Conservation (phyloP, 2,329 filamentous ascomycete species). For the Colletotrichum liriopes region DNA sequence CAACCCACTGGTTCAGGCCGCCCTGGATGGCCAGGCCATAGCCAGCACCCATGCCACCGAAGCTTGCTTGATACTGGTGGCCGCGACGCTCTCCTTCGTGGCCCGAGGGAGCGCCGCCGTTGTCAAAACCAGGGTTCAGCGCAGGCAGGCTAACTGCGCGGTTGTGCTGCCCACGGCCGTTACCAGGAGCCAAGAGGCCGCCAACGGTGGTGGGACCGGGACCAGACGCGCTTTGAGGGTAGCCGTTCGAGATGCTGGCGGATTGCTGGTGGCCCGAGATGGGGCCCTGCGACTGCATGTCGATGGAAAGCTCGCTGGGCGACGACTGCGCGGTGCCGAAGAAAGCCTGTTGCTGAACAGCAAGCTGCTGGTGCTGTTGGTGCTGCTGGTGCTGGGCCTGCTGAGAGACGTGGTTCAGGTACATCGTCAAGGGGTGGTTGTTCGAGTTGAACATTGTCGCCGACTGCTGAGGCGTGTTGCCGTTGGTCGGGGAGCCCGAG, state of each 20-base stretch:
- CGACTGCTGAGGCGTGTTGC: conserved; percentile 64
- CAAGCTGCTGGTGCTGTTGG: conserved; percentile 80
- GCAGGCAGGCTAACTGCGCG: conserved; percentile 91
- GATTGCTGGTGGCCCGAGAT: conserved; percentile 76
- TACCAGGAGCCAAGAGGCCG: conserved; percentile 82
- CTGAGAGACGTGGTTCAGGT: conserved; percentile 86
- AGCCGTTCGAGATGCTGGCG: conserved; percentile 77
- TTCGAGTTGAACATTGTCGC: conserved; percentile 81
- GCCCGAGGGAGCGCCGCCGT: conserved; percentile 63
- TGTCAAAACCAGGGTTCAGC: conserved; percentile 75
- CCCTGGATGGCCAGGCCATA: conserved; percentile 76
- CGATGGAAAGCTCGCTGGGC: conserved; percentile 70
- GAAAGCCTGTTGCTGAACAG: conserved; percentile 84
- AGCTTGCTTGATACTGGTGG: conserved; percentile 78
- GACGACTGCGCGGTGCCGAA: conserved; percentile 81
- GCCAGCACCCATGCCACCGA: conserved; percentile 71
- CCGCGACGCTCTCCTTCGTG: conserved; percentile 72
- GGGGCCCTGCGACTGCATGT: conserved; percentile 73
- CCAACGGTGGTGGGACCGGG: conserved; percentile 79
- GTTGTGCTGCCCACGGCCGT: conserved; percentile 74
- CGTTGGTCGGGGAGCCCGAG: conserved; percentile 65
- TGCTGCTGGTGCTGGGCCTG: conserved; percentile 82
- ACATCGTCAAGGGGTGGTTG: conserved; percentile 94
- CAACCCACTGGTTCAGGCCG: conserved; percentile 77
- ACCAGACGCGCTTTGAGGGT: conserved; percentile 65